A percentile compares a stretch with the other conserved stretches of the same genome.
These are phyloP conservation scores for Piper betle DNA, from an alignment of 164 flowering plant genomes.

Conservation along the genomic window DNA sequence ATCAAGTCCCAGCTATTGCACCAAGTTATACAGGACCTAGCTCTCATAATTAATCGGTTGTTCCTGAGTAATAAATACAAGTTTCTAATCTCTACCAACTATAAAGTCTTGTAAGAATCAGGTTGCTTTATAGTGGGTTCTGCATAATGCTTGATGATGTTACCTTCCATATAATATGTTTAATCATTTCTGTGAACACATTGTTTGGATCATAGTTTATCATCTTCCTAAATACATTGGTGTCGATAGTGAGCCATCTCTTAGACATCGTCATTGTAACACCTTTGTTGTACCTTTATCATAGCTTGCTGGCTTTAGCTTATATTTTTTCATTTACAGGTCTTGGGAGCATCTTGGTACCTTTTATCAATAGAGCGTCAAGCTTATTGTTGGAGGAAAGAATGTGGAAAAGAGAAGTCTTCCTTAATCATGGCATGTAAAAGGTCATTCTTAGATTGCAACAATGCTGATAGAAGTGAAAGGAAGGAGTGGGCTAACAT, in stretches of 20 bases:
- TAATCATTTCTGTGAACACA: not conserved
- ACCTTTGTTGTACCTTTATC: not conserved
- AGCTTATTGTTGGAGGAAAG: slow-evolving; percentile 64
- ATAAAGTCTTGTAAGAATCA: too few species aligned
- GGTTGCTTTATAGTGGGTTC: too few species aligned
- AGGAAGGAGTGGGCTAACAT: slow-evolving; percentile 39
- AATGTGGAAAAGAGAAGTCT: slow-evolving; percentile 35
- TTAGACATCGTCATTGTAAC: not conserved
- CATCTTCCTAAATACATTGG: not conserved
- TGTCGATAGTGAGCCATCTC: not conserved
- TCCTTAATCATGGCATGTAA: slow-evolving; percentile 21
- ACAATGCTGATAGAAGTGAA: slow-evolving; percentile 7
- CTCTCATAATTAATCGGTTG: too few species aligned
- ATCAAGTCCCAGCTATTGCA: too few species aligned
- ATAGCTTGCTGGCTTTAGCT: not conserved
- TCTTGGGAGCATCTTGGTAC: slow-evolving; percentile 88
- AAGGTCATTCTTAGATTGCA: slow-evolving; percentile 45
- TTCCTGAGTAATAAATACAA: too few species aligned
- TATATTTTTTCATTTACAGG: slow-evolving; percentile 26
- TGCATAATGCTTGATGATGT: not conserved
- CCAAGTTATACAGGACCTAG: too few species aligned
- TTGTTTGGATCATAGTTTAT: not conserved
- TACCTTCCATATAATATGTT: not conserved
- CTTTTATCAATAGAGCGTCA: too few species aligned
- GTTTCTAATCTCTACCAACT: too few species aligned